A percentile compares a stretch with the other conserved stretches of the same genome.
Conservation (phyloP, 2,329 filamentous ascomycete species). For the Hirsutella thompsonii region DNA sequence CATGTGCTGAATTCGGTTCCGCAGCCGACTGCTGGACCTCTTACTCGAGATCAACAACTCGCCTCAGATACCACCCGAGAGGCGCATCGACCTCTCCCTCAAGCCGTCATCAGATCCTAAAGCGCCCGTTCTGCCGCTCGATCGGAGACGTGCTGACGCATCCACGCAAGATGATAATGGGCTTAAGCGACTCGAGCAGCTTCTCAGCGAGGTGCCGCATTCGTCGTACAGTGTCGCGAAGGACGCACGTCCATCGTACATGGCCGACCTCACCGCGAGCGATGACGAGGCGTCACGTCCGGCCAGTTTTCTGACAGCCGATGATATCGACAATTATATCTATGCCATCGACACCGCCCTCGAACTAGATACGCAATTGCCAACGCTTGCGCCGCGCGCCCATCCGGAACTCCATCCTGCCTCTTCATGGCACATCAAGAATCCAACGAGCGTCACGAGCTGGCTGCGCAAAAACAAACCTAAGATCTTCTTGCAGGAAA, state of each 20-base stretch:
- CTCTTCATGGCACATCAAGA: constrained; percentile 35
- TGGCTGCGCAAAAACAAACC: constrained; percentile 83
- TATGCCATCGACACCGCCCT: constrained; percentile 45
- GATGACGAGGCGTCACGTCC: constrained; percentile 39
- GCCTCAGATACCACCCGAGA: constrained; percentile 59
- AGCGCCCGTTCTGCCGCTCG: constrained; percentile 17
- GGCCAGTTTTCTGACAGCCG: constrained; percentile 52
- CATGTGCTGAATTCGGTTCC: background rate
- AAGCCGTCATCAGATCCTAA: constrained; percentile 9
- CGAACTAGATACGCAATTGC: constrained; percentile 28
- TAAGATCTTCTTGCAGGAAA: constrained; percentile 67
- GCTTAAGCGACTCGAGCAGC: constrained; percentile 34
- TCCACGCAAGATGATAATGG: constrained; percentile 25
- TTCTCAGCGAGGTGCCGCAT: constrained; percentile 41
- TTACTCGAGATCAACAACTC: constrained; percentile 83
- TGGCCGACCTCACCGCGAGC: constrained; percentile 34
- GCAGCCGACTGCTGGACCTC: constrained; percentile 75
- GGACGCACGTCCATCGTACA: constrained; percentile 47
- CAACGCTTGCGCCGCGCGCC: constrained; percentile 38
- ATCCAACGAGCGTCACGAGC: constrained; percentile 88
- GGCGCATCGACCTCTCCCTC: constrained; percentile 59
- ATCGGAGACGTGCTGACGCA: constrained; percentile 15
- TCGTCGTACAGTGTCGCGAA: constrained; percentile 38
- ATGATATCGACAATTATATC: constrained; percentile 65
- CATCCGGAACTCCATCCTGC: constrained; percentile 22